Evolutionary conservation across 2,329 filamentous ascomycete species (phyloP).

Genomic region (Alternaria triticimaculans): DNA sequence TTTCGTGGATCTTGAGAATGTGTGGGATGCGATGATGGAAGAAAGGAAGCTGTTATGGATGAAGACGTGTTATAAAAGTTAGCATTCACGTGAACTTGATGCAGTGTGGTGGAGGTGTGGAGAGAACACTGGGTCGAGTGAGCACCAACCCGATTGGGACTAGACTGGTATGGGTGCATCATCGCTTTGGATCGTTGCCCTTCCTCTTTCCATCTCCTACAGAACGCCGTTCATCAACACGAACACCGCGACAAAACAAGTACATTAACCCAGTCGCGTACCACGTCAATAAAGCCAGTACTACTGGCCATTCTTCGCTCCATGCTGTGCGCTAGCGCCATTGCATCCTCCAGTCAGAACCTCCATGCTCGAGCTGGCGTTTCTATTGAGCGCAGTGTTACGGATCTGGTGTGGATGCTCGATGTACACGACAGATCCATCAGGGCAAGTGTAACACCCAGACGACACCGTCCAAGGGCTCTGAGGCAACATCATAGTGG

Average conservation of each 20-base stretch:
- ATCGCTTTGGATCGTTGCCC: neutral
- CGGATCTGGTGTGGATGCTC: neutral
- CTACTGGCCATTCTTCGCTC: neutral
- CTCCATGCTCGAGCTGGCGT: neutral
- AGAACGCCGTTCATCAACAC: neutral
- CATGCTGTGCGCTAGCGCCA: neutral
- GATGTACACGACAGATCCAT: neutral
- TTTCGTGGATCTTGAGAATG: neutral
- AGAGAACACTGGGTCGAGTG: conserved; percentile 10
- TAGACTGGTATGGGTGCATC: neutral
- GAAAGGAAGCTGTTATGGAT: neutral
- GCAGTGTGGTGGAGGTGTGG: conserved; percentile 15
- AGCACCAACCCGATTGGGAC: conserved; percentile 3
- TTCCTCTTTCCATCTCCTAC: neutral
- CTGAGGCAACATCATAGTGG: neutral
- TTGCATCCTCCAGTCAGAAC: neutral
- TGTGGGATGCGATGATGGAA: neutral
- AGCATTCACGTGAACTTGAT: conserved; percentile 14
- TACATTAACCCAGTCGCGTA: neutral
- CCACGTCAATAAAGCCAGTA: neutral
- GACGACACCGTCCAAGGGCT: conserved; percentile 10
- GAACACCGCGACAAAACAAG: neutral
- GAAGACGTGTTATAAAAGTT: conserved; percentile 5
- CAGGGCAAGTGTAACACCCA: conserved; percentile 3
- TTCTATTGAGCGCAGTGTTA: neutral